Percentiles rank a stretch among this genome's conserved stretches.
phyloP scores from a whole-genome alignment of 2,329 filamentous ascomycete species.

The Penicillium janthinellum region DNA sequence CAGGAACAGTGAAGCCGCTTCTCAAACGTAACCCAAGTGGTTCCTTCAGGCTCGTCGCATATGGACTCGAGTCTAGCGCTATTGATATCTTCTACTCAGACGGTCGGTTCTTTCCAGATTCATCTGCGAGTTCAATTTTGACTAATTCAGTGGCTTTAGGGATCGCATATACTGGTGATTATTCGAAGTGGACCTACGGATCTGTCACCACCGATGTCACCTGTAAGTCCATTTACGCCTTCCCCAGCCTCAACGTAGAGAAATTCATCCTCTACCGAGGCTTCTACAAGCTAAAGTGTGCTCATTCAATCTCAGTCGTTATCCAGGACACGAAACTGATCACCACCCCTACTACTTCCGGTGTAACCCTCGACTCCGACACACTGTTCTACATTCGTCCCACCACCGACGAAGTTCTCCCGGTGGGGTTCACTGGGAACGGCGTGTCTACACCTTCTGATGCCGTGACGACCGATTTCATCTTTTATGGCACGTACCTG shows the following conservation, averaged over 20 bases:
- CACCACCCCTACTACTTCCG: constrained; percentile 20
- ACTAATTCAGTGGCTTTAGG: constrained; percentile 7
- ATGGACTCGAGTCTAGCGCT: constrained; percentile 6
- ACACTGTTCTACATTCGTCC: constrained; percentile 23
- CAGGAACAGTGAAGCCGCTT: constrained; percentile 1
- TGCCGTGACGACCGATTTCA: constrained; percentile 10
- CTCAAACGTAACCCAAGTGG: constrained; percentile 19
- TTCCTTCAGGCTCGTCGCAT: constrained; percentile 21
- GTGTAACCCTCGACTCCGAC: constrained; percentile 14
- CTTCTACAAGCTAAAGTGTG: neutral
- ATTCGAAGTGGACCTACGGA: constrained; percentile 19
- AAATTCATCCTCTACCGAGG: too few relatives aligned
- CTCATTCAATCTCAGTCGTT: constrained; percentile 5
- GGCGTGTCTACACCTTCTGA: constrained; percentile 10
- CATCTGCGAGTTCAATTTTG: neutral
- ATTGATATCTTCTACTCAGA: constrained; percentile 22
- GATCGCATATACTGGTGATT: constrained; percentile 23
- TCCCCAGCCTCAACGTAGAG: too few relatives aligned
- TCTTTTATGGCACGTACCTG: constrained; percentile 23
- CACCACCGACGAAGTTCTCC: constrained; percentile 10
- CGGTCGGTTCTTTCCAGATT: constrained; percentile 2
- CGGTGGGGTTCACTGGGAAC: constrained; percentile 24
- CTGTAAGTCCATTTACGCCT: constrained; percentile 13
- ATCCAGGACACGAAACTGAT: constrained; percentile 12
- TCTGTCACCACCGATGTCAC: constrained; percentile 20